A percentile compares a stretch with the other conserved stretches of the same genome.
Evolutionary conservation across 176 grass and related monocot species (phyloP).

Genomic region (Pontederia crassipes): DNA sequence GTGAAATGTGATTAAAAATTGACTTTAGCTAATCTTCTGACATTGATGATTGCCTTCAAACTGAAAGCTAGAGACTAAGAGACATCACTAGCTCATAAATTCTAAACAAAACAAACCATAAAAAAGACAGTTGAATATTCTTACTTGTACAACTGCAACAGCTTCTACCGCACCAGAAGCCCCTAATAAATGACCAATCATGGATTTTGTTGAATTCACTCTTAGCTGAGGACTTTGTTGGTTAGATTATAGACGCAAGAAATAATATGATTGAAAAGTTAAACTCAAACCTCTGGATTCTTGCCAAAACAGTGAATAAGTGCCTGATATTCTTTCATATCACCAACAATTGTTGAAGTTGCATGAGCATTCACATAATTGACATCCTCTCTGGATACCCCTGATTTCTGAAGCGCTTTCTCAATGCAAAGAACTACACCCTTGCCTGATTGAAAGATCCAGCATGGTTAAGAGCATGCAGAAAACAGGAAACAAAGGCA

Average conservation of each 20-base stretch:
- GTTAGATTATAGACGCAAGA: slow-evolving; percentile 11
- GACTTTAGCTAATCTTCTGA: too few relatives aligned
- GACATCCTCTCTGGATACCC: slow-evolving; percentile 68
- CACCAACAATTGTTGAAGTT: slow-evolving; percentile 81
- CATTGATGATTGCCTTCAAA: too few relatives aligned
- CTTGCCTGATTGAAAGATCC: slow-evolving; percentile 41
- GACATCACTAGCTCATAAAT: not conserved
- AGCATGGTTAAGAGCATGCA: not conserved
- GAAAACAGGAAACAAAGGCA: not conserved
- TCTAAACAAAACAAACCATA: not conserved
- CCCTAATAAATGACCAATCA: slow-evolving; percentile 94
- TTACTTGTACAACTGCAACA: slow-evolving; percentile 83
- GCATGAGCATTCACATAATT: slow-evolving; percentile 99
- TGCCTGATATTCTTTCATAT: slow-evolving; percentile 94
- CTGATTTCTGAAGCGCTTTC: slow-evolving; percentile 79
- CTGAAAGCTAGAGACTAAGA: not conserved
- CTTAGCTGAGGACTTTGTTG: slow-evolving; percentile 45
- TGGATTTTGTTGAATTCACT: slow-evolving; percentile 97
- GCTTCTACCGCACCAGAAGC: slow-evolving; percentile 96
- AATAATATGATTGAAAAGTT: slow-evolving; percentile 10
- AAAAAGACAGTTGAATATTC: slow-evolving; percentile 6
- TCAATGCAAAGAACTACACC: slow-evolving; percentile 94
- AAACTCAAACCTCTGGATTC: slow-evolving; percentile 58
- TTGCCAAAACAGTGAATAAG: slow-evolving; percentile 75
- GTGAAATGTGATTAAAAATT: too few relatives aligned